Conservation (phyloP, 2,329 filamentous ascomycete genomes). For the Claviceps purpurea region DNA sequence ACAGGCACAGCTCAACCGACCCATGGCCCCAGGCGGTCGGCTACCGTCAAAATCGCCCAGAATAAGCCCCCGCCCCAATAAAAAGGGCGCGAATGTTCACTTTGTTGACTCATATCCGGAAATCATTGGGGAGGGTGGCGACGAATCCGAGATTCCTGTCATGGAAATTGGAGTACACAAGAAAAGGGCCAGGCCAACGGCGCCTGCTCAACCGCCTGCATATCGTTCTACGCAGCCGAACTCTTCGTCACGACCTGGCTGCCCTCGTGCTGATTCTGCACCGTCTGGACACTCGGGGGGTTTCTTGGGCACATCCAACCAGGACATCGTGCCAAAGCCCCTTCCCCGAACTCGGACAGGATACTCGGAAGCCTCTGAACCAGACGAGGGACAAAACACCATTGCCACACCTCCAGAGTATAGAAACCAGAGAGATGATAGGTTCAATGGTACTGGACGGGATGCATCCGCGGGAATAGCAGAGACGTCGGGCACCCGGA, state of each 20-base stretch:
- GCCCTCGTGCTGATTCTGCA: constrained; percentile 2
- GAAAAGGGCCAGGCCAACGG: constrained; percentile 28
- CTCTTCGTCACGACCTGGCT: neutral
- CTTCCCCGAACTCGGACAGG: constrained; percentile 48
- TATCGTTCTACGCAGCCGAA: constrained; percentile 2
- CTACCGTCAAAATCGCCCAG: constrained; percentile 29
- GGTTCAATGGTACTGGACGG: constrained; percentile 19
- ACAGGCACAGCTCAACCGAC: constrained; percentile 30
- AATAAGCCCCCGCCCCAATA: constrained; percentile 32
- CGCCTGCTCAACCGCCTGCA: constrained; percentile 12
- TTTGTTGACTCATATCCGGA: constrained; percentile 64
- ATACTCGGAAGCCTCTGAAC: constrained; percentile 23
- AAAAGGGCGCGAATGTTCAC: constrained; percentile 58
- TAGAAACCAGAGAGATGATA: constrained; percentile 3
- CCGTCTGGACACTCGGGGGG: constrained; percentile 1
- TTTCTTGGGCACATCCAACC: constrained; percentile 12
- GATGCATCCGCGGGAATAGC: constrained; percentile 27
- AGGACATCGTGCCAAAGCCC: constrained; percentile 38
- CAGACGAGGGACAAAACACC: constrained; percentile 6
- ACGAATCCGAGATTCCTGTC: constrained; percentile 63
- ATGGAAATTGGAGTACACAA: constrained; percentile 51
- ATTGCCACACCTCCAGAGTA: neutral
- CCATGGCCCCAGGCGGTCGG: constrained; percentile 23
- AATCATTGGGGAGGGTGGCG: constrained; percentile 82
- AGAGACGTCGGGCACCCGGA: constrained; percentile 26